A percentile compares a stretch with the other conserved stretches of the same genome.
Conservation (phyloP, 139 green algal genomes). For the Chlamydomonas incerta region DNA sequence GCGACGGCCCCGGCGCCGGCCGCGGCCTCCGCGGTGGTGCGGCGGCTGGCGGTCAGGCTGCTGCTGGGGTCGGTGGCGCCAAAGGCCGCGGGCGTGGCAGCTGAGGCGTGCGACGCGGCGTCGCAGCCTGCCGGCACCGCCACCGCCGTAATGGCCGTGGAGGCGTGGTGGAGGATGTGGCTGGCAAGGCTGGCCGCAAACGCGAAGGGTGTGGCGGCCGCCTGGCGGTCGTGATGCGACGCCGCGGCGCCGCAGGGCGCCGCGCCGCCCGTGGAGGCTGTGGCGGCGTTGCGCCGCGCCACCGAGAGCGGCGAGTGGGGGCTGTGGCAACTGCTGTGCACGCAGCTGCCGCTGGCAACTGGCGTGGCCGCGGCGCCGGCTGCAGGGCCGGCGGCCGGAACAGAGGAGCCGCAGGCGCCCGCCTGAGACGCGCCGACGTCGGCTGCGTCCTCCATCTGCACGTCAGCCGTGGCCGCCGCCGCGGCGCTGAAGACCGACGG, state of each 20-base stretch:
- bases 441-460: neutral
- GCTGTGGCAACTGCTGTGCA: neutral
- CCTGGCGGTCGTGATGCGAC: neutral
- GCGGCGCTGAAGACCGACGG: neutral
- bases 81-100: neutral
- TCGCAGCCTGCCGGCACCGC: neutral
- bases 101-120: neutral
- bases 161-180: neutral
- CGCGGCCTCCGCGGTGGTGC: neutral
- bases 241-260: neutral
- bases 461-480: neutral
- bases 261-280: neutral
- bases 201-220: neutral
- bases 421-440: no score
- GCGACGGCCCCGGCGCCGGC: neutral
- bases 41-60: constrained; percentile 16
- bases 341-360: neutral
- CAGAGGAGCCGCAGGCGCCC: no score
- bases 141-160: neutral
- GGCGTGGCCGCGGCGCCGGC: no score
- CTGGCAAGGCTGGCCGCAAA: neutral
- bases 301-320: neutral
- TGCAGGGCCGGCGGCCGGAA: no score
- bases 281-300: neutral
- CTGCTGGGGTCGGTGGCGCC: no score